Evolutionary conservation across 495 filamentous ascomycete species (phyloP), one percentile per base, ranked within the genome.

Genomic region (Geoglossum glabrum): DNA sequence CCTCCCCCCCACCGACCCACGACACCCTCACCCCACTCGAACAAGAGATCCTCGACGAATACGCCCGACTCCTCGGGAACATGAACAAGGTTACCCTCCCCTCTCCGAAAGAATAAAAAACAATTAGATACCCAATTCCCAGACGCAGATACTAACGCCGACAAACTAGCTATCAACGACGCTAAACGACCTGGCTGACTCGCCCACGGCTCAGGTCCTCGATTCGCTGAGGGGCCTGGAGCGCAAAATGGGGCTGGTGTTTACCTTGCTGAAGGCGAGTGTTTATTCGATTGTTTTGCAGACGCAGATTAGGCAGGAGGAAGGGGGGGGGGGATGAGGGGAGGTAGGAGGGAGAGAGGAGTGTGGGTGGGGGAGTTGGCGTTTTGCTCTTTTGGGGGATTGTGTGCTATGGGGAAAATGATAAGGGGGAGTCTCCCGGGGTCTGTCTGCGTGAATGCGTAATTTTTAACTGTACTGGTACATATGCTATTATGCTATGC

Each of bases 261-360:
- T 90, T 69, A 98, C 92, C 59, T 66, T 96, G 66, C 75, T 98
- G 66, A 97, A 98, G 73, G 90, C 92, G 33, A 96, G 90, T 70
- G 92, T 97, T 54, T 97, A 97, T 69, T 92, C 85, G 67, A 96
- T 98, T 74, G 89, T 98, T 62, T 68, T 98, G 73, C 88, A 97
- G 76, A 88, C 96, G 74, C 85, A 96, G 78, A 92, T 93, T 58
- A 80, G 76, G 61, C 75, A 72, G 65, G 79, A 82, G 58, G 80
- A 82, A 15, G n/a, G 50, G 38, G 38, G 7, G 46, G 25, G 1
- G 11, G 33, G 50, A 25, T 30, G 50, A 19, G 61, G 36, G 7
- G 45, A 19, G 26, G 57, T 10, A 33, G 57, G 36, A 17, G 36
- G 5, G 36, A 40, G 9, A 2, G 36, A 40, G 36, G 56, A 27